Evolutionary conservation across 2,329 filamentous ascomycete genomes (phyloP), one percentile per base, ranked within the genome.

Genomic region (Chaetothyriales sp.): DNA sequence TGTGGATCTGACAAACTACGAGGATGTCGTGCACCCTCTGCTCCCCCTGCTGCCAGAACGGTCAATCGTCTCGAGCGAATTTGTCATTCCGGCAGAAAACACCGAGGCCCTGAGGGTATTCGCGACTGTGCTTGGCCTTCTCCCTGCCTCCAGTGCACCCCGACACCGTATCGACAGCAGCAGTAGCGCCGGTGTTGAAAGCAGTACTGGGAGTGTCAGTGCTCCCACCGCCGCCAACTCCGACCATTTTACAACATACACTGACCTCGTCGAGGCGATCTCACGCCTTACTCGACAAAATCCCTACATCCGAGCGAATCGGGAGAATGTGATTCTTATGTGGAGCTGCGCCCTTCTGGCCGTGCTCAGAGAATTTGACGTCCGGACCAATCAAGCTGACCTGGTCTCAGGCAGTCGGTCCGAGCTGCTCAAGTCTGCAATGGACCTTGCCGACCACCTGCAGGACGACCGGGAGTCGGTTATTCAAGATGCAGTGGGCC

Each of bases 1-100:
- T 46, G 10, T 18, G 47, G 10, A 46, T 49, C 39, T 47, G 57
- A 47, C 28, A 44, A 52, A 53, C 3, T 60, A 59, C 52, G 57
- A 56, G 44, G 39, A 54, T 12, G 51, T 51, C 18, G 49, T 57
- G 28, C 55, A 60, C 32, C 57, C 55, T 19, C 28, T 51, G n/a
- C 53, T 58, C 26, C 51, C 55, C 2, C 48, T 60, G 15, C 57
- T 60, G 26, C 57, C 58, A 9, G 53, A 58, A 9, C 32, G 32
- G 12, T 15, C 32, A 15, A 39, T 15, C 15, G 32, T 39, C 32
- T 39, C 12, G 10, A 15, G 10, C 12, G 32, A 39, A 39, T 39
- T 39, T 39, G 12, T 39, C 32, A 39, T 39, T 39, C 32, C 32
- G 32, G 20, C 46, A 9, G 45, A 50, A 9, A 47, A 36, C 19